phyloP scores from a whole-genome alignment of 1,284 basidiomycete species.

The Ustilago xerochloae region DNA sequence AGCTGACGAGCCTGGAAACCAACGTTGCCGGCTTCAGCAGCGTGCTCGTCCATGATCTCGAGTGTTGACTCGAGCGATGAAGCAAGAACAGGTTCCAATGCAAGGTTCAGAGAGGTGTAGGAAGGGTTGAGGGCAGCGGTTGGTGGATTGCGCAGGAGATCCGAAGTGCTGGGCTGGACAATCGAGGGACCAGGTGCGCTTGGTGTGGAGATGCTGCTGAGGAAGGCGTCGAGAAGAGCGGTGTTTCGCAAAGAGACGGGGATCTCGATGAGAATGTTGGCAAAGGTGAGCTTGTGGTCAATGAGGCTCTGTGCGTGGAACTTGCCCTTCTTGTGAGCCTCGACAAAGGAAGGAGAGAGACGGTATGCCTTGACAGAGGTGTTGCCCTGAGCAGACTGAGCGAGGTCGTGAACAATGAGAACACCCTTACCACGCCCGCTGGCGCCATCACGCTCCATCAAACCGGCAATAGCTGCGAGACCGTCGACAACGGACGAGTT shows the following conservation, averaged over 20 bases:
- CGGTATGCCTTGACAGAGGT: conserved; percentile 91
- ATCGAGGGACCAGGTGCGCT: conserved; percentile 66
- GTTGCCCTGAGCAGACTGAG: conserved; percentile 77
- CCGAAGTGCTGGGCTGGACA: conserved; percentile 52
- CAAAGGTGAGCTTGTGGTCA: conserved; percentile 86
- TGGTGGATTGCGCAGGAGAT: conserved; percentile 57
- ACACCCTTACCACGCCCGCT: conserved; percentile 64
- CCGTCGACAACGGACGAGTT: conserved; percentile 90
- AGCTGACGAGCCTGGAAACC: conserved; percentile 92
- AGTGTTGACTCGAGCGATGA: conserved; percentile 65
- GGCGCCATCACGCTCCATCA: conserved; percentile 66
- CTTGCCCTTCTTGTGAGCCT: conserved; percentile 84
- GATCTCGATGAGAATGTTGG: conserved; percentile 87
- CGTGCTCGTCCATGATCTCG: conserved; percentile 64
- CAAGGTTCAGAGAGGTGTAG: conserved; percentile 64
- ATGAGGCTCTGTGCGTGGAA: conserved; percentile 86
- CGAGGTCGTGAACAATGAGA: conserved; percentile 66
- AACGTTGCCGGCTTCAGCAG: conserved; percentile 76
- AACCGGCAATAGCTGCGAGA: conserved; percentile 61
- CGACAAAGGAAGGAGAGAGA: conserved; percentile 83
- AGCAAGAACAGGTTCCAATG: conserved; percentile 66
- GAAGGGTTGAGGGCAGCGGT: conserved; percentile 57
- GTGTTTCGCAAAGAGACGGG: conserved; percentile 90
- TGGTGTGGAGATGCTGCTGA: conserved; percentile 76
- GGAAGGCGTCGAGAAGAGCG: conserved; percentile 84